Evolutionary conservation across 2,329 filamentous ascomycete species (phyloP).

Genomic region (Fusarium praegraminearum): DNA sequence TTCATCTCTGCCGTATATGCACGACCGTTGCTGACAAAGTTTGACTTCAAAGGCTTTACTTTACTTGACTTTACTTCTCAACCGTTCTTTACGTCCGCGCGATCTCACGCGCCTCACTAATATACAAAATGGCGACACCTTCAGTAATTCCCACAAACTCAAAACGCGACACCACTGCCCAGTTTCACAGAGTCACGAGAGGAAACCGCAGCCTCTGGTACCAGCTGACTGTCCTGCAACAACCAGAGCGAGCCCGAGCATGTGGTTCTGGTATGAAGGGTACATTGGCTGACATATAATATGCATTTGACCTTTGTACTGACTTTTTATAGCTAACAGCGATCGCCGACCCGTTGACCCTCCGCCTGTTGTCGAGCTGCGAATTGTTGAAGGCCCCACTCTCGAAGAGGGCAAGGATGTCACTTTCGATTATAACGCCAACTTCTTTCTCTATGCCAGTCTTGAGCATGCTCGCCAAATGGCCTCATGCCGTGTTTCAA

Average conservation of each 20-base stretch:
- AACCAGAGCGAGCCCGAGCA: constrained; percentile 92
- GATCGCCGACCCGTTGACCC: constrained; percentile 94
- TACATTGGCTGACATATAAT: constrained; percentile 59
- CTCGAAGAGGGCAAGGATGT: constrained; percentile 74
- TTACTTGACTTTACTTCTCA: constrained; percentile 21
- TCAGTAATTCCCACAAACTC: constrained; percentile 47
- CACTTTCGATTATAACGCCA: constrained; percentile 93
- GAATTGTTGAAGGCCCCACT: constrained; percentile 80
- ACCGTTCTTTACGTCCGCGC: constrained; percentile 24
- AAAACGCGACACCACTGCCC: constrained; percentile 58
- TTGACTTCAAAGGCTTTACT: constrained; percentile 27
- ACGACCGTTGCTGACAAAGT: constrained; percentile 28
- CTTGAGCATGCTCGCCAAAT: constrained; percentile 87
- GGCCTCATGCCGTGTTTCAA: constrained; percentile 80
- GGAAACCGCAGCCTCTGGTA: constrained; percentile 85
- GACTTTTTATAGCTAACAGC: constrained; percentile 53
- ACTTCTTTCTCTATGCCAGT: constrained; percentile 97
- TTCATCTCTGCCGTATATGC: constrained; percentile 20
- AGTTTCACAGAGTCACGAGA: constrained; percentile 67
- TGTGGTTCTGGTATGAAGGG: constrained; percentile 97
- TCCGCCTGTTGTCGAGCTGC: constrained; percentile 92
- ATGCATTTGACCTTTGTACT: constrained; percentile 17
- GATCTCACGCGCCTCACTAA: constrained; percentile 18
- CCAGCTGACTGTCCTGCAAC: constrained; percentile 86
- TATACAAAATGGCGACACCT: constrained; percentile 51